Conservation (phyloP, 257 asterid species). For the Nemophila menziesii region DNA sequence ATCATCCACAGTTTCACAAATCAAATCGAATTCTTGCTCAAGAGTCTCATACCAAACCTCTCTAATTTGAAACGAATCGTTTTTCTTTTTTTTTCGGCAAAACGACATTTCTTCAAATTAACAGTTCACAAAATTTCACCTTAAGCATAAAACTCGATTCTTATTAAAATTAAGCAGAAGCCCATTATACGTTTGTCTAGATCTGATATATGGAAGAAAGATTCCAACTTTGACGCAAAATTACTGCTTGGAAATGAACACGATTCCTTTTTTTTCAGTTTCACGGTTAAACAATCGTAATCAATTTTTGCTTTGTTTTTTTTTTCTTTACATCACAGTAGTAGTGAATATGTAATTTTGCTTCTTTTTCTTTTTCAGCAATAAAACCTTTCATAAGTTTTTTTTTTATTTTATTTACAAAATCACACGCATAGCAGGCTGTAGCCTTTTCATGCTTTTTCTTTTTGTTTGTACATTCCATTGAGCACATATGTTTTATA, state of each 20-base stretch:
- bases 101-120: background rate
- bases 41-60: conserved; percentile 30
- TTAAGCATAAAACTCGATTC: background rate
- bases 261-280: background rate
- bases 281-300: no score
- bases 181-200: background rate
- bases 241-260: background rate
- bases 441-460: no score
- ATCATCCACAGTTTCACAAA: conserved; percentile 23
- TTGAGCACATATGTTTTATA: no score
- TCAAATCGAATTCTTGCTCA: conserved; percentile 24
- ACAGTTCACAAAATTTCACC: background rate
- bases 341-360: no score
- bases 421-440: no score
- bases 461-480: no score
- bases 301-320: no score
- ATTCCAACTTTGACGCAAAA: background rate
- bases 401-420: no score
- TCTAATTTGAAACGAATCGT: conserved; percentile 21
- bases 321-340: no score
- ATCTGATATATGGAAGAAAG: background rate
- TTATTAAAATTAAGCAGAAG: background rate
- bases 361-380: no score
- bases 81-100: background rate
- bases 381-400: no score